Evolutionary conservation across 1,284 basidiomycete genomes (phyloP), one percentile per base, ranked within the genome.

Genomic region (Mrakiaceae sp.): DNA sequence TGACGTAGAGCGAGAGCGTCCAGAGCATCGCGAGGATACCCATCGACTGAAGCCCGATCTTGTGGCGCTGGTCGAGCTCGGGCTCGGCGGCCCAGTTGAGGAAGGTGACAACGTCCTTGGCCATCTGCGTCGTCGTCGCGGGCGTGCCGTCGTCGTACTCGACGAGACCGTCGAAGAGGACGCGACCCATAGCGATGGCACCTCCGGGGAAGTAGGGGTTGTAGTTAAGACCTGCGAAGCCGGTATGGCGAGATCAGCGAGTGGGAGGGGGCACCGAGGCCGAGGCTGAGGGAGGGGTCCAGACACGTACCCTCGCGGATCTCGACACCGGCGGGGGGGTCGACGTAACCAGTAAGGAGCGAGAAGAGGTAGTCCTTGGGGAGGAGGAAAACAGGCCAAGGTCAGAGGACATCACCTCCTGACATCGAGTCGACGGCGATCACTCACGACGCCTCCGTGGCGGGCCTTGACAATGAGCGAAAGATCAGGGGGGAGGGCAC

Each of bases 121-220:
- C 94, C 93, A 98, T 95, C 78, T 98, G 96, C n/a, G 90, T 90
- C 9, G 93, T 88, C 59, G 95, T 98, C 10, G 95, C 90, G 9
- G 95, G 92, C 5, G 96, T 98, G 64, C 90, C 89, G 74, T 98
- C 94, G 0, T 90, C 88, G 76, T 89, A 97, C 78, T 98, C 94
- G 66, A 98, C 93, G 55, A 97, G 77, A 55, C 90, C 93, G 74
- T 98, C 94, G 75, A 90, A 98, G 69, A 99, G 81, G 27, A 97
- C 86, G 76, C 95, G 90, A 61, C 92, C 95, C 96, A 98, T 99
- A 73, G 89, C 91, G 70, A 99, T 98, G 71, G 92, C 91, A 73
- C 93, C 92, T 67, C 94, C 92, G 61, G 93, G 93, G 87, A 97
- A 96, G 81, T 88, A 96, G 60, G 64, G 67, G 61, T 63, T 63